Evolutionary conservation across 2,329 filamentous ascomycete genomes (phyloP).

Genomic region (Podosphaera xanthii): DNA sequence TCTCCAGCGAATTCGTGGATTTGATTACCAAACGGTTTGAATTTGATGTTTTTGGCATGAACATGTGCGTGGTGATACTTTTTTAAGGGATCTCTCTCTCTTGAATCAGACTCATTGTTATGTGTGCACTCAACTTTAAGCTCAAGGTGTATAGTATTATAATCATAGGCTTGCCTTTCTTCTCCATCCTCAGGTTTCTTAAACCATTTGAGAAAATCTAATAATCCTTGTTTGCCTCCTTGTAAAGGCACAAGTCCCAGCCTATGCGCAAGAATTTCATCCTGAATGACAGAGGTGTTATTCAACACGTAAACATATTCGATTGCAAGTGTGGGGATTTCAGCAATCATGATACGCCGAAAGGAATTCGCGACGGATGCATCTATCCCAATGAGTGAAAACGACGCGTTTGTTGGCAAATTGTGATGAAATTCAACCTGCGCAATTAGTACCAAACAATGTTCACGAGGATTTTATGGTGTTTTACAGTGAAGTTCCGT

Average conservation of each 20-base stretch:
- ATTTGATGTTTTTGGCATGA: conserved; percentile 57
- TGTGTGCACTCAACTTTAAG: conserved; percentile 62
- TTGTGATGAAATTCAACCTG: conserved; percentile 69
- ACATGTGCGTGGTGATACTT: conserved; percentile 71
- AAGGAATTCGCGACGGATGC: conserved; percentile 91
- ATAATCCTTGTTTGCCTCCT: conserved; percentile 52
- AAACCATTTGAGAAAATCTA: conserved; percentile 61
- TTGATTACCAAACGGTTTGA: conserved; percentile 55
- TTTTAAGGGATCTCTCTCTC: conserved; percentile 60
- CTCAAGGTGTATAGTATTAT: conserved; percentile 65
- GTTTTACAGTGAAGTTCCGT: conserved; percentile 29
- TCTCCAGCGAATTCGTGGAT: conserved; percentile 42
- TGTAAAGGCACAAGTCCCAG: conserved; percentile 79
- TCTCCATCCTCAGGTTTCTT: conserved; percentile 45
- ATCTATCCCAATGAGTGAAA: conserved; percentile 81
- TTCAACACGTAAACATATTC: conserved; percentile 84
- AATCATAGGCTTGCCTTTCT: conserved; percentile 40
- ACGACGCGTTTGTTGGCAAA: conserved; percentile 51
- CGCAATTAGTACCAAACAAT: conserved; percentile 2
- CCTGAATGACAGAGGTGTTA: conserved; percentile 95
- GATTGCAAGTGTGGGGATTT: conserved; percentile 84
- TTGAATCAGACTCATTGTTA: conserved; percentile 46
- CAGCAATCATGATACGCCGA: conserved; percentile 81
- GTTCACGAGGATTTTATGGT: neutral
- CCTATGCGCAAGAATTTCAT: conserved; percentile 81